These are phyloP conservation scores for Kwoniella mangroviensis DNA, from an alignment of 768 basidiomycete genomes.

Conservation along the genomic window DNA sequence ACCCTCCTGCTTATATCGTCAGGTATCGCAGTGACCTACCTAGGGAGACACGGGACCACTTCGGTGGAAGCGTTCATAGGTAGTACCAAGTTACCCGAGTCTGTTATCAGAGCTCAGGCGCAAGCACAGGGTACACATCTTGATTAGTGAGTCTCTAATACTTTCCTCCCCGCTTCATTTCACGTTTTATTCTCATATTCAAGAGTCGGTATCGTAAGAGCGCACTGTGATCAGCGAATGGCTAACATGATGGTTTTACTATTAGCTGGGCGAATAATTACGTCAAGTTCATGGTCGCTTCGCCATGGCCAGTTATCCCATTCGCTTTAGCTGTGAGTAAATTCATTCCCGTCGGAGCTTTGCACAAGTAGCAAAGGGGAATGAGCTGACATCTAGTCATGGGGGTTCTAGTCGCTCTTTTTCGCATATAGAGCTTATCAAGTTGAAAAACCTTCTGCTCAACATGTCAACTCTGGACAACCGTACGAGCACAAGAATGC, in stretches of 20 bases:
- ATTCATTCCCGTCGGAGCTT: background rate
- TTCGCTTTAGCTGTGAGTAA: conserved; percentile 16
- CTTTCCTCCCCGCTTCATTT: too few relatives aligned
- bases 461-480: background rate
- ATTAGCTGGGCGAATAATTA: conserved; percentile 20
- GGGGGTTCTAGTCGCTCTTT: background rate
- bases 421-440: conserved; percentile 18
- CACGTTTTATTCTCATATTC: too few relatives aligned
- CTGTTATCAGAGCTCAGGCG: conserved; percentile 17
- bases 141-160: conserved; percentile 10
- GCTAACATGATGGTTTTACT: background rate
- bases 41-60: conserved; percentile 19
- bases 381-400: background rate
- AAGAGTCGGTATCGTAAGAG: too few relatives aligned
- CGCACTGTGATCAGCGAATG: background rate
- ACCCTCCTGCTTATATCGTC: conserved; percentile 24
- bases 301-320: conserved; percentile 14
- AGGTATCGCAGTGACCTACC: conserved; percentile 24
- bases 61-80: conserved; percentile 24
- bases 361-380: background rate
- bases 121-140: conserved; percentile 10
- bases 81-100: conserved; percentile 17
- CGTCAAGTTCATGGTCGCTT: conserved; percentile 23
- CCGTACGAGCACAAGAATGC: background rate
- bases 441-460: conserved; percentile 14